A percentile compares a stretch with the other conserved stretches of the same genome.
Conservation (phyloP, 2,329 filamentous ascomycete genomes). For the Iodosphaeria phyllophila region DNA sequence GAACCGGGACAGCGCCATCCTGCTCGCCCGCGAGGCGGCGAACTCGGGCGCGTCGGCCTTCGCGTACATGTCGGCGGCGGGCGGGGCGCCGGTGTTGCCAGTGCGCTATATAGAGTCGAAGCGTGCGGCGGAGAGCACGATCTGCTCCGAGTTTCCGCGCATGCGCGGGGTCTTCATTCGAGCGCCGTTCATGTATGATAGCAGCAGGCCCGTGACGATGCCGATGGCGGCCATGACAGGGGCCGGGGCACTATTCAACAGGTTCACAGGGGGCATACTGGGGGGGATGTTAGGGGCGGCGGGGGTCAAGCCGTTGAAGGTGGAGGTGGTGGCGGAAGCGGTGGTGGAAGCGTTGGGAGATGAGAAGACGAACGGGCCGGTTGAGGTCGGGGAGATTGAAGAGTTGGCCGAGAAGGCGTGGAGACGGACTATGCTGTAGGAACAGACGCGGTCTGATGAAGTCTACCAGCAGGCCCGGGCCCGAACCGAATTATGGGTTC, state of each 20-base stretch:
- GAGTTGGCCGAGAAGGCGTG: constrained; percentile 64
- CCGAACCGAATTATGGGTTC: too few relatives aligned
- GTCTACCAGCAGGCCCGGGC: too few relatives aligned
- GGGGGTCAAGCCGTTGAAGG: constrained; percentile 72
- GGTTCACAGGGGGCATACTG: constrained; percentile 55
- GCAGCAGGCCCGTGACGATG: constrained; percentile 61
- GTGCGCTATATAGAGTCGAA: constrained; percentile 79
- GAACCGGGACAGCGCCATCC: constrained; percentile 81
- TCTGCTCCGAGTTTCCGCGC: constrained; percentile 51
- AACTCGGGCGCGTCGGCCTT: constrained; percentile 49
- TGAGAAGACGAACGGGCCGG: constrained; percentile 49
- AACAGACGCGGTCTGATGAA: neutral
- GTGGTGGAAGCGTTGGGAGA: constrained; percentile 76
- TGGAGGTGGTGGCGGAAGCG: constrained; percentile 72
- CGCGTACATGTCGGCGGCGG: constrained; percentile 77
- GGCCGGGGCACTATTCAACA: constrained; percentile 60
- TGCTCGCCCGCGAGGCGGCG: constrained; percentile 60
- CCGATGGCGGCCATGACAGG: constrained; percentile 66
- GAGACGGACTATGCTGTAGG: constrained; percentile 75
- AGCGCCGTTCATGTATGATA: constrained; percentile 79
- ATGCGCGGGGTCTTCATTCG: constrained; percentile 71
- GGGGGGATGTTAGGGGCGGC: constrained; percentile 63
- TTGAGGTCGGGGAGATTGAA: constrained; percentile 69
- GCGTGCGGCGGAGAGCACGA: constrained; percentile 67
- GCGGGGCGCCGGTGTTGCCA: constrained; percentile 69